A percentile compares a stretch with the other conserved stretches of the same genome.
phyloP scores from a whole-genome alignment of 306 rosid species.

The Vigna mungo region DNA sequence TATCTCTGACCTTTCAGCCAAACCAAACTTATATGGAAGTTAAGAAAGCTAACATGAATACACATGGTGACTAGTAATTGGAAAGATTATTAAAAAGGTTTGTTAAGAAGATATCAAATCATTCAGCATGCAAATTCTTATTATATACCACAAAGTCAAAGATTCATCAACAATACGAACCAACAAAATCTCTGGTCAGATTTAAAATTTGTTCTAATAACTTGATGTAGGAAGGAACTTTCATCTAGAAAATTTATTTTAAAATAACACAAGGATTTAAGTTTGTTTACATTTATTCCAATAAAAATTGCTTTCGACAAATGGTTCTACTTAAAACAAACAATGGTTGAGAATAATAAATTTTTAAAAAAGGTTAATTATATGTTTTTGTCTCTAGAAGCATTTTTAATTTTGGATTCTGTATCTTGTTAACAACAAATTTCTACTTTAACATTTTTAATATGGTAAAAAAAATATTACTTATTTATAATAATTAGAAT shows the following conservation, averaged over 20 bases:
- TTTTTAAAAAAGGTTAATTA: too few relatives aligned
- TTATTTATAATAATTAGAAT: too few relatives aligned
- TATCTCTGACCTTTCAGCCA: conserved; percentile 21
- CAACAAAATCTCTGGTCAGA: neutral
- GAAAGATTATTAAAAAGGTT: conserved; percentile 33
- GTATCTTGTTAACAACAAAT: too few relatives aligned
- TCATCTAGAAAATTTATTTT: conserved; percentile 4
- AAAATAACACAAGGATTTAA: neutral
- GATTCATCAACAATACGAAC: conserved; percentile 22
- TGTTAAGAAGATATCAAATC: conserved; percentile 1
- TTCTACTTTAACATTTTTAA: too few relatives aligned
- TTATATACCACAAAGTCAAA: conserved; percentile 41
- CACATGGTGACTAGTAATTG: neutral
- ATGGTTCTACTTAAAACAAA: too few relatives aligned
- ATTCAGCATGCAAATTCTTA: conserved; percentile 16
- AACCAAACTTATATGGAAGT: neutral
- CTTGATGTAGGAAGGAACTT: conserved; percentile 20
- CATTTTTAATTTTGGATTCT: too few relatives aligned
- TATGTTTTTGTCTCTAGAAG: too few relatives aligned
- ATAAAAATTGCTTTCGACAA: too few relatives aligned
- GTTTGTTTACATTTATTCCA: too few relatives aligned
- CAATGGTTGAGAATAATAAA: too few relatives aligned
- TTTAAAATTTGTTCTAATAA: conserved; percentile 19
- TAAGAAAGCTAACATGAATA: conserved; percentile 21
- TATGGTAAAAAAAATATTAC: too few relatives aligned